These are phyloP conservation scores for Ceratobasidium sp. DNA, from an alignment of 1,284 basidiomycete genomes.

Conservation along the genomic window DNA sequence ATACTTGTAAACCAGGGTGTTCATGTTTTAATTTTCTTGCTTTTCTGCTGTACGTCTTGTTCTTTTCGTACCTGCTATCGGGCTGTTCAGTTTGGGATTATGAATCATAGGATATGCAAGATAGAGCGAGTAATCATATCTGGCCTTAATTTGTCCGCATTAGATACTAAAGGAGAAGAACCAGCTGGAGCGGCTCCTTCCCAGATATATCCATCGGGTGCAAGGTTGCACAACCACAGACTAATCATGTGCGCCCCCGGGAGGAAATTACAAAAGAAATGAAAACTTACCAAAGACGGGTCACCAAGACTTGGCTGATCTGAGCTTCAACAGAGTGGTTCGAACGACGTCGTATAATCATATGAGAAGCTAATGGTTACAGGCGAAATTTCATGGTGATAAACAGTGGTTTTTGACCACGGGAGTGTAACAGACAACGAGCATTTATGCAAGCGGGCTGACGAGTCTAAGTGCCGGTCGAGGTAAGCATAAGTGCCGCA, in stretches of 20 bases:
- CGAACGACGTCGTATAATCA: conserved; percentile 25
- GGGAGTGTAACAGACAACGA: neutral
- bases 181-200: conserved; percentile 58
- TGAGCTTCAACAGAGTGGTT: neutral
- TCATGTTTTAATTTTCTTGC: conserved; percentile 1
- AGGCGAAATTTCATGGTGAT: neutral
- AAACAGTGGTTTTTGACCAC: neutral
- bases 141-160: conserved; percentile 54
- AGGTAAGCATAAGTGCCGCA: conserved; percentile 21
- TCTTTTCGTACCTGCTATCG: conserved; percentile 19
- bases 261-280: conserved; percentile 40
- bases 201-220: conserved; percentile 72
- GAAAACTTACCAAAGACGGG: conserved; percentile 54
- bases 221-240: conserved; percentile 42
- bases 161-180: conserved; percentile 34
- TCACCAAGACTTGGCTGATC: neutral
- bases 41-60: neutral
- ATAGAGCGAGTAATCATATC: conserved; percentile 52
- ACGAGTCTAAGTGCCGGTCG: conserved; percentile 72
- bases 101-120: neutral
- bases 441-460: conserved; percentile 83
- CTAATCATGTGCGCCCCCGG: conserved; percentile 26
- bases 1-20: conserved; percentile 62
- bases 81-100: conserved; percentile 16
- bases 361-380: conserved; percentile 28